Percentiles rank a stretch among this genome's conserved stretches.
phyloP scores from a whole-genome alignment of 306 rosid genomes.

The Sphenostylis stenocarpa region DNA sequence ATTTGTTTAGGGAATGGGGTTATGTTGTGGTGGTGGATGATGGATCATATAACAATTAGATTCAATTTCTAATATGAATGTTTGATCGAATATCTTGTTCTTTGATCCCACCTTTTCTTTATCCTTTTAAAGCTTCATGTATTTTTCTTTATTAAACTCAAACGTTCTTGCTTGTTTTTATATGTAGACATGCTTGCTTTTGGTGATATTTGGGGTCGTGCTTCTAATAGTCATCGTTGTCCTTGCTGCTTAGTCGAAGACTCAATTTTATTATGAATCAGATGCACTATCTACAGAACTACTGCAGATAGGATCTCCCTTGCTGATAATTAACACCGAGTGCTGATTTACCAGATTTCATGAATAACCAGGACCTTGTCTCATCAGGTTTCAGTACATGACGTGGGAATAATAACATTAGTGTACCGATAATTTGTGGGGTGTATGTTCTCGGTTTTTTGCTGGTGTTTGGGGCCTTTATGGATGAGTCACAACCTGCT shows the following conservation, averaged over 20 bases:
- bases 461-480: slow-evolving; percentile 44
- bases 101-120: background rate
- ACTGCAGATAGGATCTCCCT: slow-evolving; percentile 24
- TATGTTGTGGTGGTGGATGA: background rate
- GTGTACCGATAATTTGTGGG: slow-evolving; percentile 38
- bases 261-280: slow-evolving; percentile 21
- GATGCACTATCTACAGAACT: slow-evolving; percentile 30
- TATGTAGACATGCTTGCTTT: slow-evolving; percentile 76
- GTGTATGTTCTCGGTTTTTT: slow-evolving; percentile 21
- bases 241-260: slow-evolving; percentile 66
- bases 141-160: background rate
- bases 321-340: slow-evolving; percentile 32
- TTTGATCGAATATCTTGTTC: background rate
- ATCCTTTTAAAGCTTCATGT: background rate
- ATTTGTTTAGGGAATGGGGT: background rate
- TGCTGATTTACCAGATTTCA: slow-evolving; percentile 32
- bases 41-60: background rate
- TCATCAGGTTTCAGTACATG: slow-evolving; percentile 35
- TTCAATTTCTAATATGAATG: background rate
- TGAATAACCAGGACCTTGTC: slow-evolving; percentile 31
- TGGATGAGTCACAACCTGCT: slow-evolving; percentile 33
- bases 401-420: slow-evolving; percentile 12
- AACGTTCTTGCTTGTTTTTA: background rate
- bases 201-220: slow-evolving; percentile 93
- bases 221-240: slow-evolving; percentile 85